These are phyloP conservation scores for Amanita brunnescens DNA, from an alignment of 768 basidiomycete genomes.

Conservation along the genomic window DNA sequence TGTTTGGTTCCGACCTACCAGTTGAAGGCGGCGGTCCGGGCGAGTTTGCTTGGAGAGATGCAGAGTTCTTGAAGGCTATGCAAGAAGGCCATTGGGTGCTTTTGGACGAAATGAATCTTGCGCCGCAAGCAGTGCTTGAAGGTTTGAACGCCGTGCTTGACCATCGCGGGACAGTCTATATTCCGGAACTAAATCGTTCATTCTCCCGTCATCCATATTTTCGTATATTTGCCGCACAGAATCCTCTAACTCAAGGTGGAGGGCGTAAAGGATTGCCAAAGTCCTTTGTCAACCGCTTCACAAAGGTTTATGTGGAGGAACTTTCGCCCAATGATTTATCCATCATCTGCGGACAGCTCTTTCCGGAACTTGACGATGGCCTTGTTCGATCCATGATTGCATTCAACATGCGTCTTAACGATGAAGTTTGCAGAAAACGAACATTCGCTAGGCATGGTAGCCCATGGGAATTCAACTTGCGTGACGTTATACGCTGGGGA, in stretches of 20 bases:
- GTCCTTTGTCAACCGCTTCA: constrained; percentile 96
- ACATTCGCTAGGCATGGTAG: constrained; percentile 71
- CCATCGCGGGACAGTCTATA: constrained; percentile 89
- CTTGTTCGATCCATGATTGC: constrained; percentile 67
- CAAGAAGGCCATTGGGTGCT: constrained; percentile 98
- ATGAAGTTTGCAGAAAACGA: constrained; percentile 53
- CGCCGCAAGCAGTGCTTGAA: constrained; percentile 93
- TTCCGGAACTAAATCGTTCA: constrained; percentile 88
- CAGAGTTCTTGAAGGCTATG: constrained; percentile 87
- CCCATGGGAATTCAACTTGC: constrained; percentile 98
- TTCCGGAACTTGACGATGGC: constrained; percentile 47
- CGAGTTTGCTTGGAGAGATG: constrained; percentile 96
- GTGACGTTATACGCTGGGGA: constrained; percentile 90
- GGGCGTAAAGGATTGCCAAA: constrained; percentile 96
- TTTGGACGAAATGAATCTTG: constrained; percentile 98
- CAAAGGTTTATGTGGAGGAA: constrained; percentile 92
- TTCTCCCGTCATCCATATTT: constrained; percentile 90
- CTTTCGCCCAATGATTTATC: constrained; percentile 70
- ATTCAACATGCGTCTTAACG: constrained; percentile 67
- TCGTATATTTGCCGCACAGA: constrained; percentile 96
- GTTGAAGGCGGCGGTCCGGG: constrained; percentile 86
- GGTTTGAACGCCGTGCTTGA: constrained; percentile 95
- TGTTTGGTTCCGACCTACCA: constrained; percentile 94
- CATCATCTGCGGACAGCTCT: constrained; percentile 67
- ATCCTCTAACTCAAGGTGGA: constrained; percentile 92